A percentile compares a stretch with the other conserved stretches of the same genome.
phyloP scores from a whole-genome alignment of 129 eudicot genomes.

The Flaveria robusta region DNA sequence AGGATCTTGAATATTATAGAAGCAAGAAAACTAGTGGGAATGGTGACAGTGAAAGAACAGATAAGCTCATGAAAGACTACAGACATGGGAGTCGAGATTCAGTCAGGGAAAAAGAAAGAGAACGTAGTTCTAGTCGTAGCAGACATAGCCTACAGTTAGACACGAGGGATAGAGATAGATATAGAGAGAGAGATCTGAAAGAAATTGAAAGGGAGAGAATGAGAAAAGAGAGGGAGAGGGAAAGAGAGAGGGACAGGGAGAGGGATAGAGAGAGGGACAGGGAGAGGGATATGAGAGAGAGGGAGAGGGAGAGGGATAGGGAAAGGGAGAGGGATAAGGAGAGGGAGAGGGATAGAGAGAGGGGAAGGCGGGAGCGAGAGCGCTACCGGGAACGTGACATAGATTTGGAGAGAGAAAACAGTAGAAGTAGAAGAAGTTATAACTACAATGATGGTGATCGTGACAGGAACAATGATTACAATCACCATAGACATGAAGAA shows the following conservation, averaged over 20 bases:
- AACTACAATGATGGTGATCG: conserved; percentile 45
- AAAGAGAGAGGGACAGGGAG: conserved; percentile 36
- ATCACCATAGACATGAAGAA: conserved; percentile 52
- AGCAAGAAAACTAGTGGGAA: conserved; percentile 37
- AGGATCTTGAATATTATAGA: conserved; percentile 33
- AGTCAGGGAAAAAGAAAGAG: conserved; percentile 57
- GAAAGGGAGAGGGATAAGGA: conserved; percentile 38
- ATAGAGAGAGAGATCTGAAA: conserved; percentile 32
- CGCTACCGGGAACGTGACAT: conserved; percentile 35
- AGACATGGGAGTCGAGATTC: conserved; percentile 58
- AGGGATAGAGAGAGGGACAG: conserved; percentile 40
- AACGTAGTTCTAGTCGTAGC: conserved; percentile 61
- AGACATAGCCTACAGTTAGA: conserved; percentile 47
- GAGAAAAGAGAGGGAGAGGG: conserved; percentile 46
- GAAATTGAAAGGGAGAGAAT: conserved; percentile 51
- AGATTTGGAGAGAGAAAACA: conserved; percentile 37
- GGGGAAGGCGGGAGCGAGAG: conserved; percentile 28
- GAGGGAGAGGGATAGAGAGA: conserved; percentile 33
- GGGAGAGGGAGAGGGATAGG: conserved; percentile 29
- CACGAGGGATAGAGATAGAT: conserved; percentile 40
- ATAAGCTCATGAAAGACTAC: conserved; percentile 35
- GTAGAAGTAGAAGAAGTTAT: conserved; percentile 47
- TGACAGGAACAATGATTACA: conserved; percentile 47
- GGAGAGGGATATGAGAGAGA: conserved; percentile 31
- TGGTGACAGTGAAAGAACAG: conserved; percentile 43